phyloP scores from a whole-genome alignment of 257 asterid genomes.

The Gynochthodes officinalis region DNA sequence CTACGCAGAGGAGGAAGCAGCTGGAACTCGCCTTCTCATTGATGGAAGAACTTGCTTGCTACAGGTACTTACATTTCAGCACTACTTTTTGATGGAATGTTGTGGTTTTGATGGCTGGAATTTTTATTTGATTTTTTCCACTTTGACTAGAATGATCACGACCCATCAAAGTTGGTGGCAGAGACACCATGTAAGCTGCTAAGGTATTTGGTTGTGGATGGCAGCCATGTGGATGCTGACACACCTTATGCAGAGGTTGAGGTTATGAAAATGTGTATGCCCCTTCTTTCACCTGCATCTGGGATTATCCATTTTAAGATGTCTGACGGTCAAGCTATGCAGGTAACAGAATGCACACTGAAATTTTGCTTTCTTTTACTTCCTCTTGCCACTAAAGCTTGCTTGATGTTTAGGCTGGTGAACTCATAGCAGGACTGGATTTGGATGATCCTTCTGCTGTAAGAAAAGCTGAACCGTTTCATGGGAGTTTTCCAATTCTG shows the following conservation, averaged over 20 bases:
- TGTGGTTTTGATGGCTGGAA: conserved; percentile 14
- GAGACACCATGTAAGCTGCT: conserved; percentile 99
- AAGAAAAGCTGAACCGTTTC: conserved; percentile 93
- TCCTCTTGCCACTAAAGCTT: conserved; percentile 7
- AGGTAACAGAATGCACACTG: conserved; percentile 49
- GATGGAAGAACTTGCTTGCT: conserved; percentile 99
- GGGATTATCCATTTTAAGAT: conserved; percentile 73
- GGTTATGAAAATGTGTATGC: conserved; percentile 99
- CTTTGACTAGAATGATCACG: conserved; percentile 82
- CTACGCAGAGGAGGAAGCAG: conserved; percentile 99
- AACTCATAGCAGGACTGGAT: conserved; percentile 95
- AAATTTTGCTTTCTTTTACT: conserved; percentile 1
- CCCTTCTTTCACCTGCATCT: conserved; percentile 98
- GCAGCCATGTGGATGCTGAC: conserved; percentile 91
- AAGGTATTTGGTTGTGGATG: conserved; percentile 37
- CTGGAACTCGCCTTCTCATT: conserved; percentile 98
- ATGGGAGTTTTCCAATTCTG: conserved; percentile 81
- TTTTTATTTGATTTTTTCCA: conserved; percentile 9
- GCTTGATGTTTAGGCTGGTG: conserved; percentile 66
- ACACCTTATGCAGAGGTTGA: conserved; percentile 96
- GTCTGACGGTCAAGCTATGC: conserved; percentile 99
- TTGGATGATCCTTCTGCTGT: conserved; percentile 98
- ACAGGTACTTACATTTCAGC: conserved; percentile 53
- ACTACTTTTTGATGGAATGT: conserved; percentile 14
- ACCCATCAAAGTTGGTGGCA: conserved; percentile 93